Percentiles rank a stretch among this genome's conserved stretches.
Evolutionary conservation across 176 grass and related monocot genomes (phyloP).

Genomic region (Eremochloa ophiuroides): DNA sequence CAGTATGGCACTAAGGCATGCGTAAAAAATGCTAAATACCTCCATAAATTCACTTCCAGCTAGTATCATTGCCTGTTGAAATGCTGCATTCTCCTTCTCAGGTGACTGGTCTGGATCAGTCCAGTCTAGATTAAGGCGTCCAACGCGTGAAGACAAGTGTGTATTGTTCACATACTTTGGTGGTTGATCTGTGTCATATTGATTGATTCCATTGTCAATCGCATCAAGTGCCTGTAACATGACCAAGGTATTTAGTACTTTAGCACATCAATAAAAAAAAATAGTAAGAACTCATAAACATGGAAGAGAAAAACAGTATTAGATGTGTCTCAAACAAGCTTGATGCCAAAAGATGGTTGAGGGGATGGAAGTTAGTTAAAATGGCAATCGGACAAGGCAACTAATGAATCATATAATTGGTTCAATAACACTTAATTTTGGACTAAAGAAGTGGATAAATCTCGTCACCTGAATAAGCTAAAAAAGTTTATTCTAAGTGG

Average conservation of each 20-base stretch:
- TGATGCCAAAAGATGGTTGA: background rate
- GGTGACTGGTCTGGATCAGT: slow-evolving; percentile 88
- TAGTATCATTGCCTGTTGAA: slow-evolving; percentile 80
- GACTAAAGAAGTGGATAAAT: background rate
- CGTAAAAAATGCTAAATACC: slow-evolving; percentile 26
- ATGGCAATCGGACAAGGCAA: background rate
- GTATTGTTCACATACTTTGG: slow-evolving; percentile 97
- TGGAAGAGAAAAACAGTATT: background rate
- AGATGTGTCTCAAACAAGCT: background rate
- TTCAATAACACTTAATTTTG: background rate
- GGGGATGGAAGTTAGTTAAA: background rate
- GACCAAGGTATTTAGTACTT: slow-evolving; percentile 4
- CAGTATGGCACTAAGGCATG: background rate
- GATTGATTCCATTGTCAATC: slow-evolving; percentile 95
- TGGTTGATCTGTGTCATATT: slow-evolving; percentile 84
- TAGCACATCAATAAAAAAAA: background rate
- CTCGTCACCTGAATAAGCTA: background rate
- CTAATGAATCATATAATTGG: background rate
- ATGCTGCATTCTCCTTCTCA: slow-evolving; percentile 89
- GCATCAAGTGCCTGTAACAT: slow-evolving; percentile 80
- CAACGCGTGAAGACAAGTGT: slow-evolving; percentile 80
- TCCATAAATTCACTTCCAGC: slow-evolving; percentile 91
- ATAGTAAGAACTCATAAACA: background rate
- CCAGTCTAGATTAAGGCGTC: slow-evolving; percentile 82
- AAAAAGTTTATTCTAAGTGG: background rate